phyloP scores from a whole-genome alignment of 2,329 filamentous ascomycete species.

The Chalara sp. region DNA sequence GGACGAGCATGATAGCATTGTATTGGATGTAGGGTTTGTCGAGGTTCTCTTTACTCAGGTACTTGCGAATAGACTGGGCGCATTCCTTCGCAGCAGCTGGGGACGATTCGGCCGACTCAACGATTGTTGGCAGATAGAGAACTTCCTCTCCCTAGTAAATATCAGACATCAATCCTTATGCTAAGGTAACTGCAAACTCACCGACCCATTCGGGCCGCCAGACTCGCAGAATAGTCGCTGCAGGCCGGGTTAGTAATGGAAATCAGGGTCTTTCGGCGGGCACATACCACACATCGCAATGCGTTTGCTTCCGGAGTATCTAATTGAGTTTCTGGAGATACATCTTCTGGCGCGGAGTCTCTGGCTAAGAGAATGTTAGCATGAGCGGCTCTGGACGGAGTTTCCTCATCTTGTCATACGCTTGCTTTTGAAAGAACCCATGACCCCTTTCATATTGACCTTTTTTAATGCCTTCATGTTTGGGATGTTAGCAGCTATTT shows the following conservation, averaged over 20 bases:
- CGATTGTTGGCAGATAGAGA: conserved; percentile 84
- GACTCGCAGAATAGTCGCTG: conserved; percentile 80
- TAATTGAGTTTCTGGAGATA: conserved; percentile 24
- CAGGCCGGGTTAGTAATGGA: not conserved
- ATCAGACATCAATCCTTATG: conserved; percentile 6
- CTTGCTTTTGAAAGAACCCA: conserved; percentile 26
- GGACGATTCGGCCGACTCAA: conserved; percentile 90
- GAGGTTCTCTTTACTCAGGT: conserved; percentile 66
- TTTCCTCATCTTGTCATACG: conserved; percentile 9
- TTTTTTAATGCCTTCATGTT: conserved; percentile 29
- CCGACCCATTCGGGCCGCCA: conserved; percentile 49
- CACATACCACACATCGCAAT: conserved; percentile 57
- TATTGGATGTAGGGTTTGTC: conserved; percentile 70
- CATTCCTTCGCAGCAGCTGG: conserved; percentile 78
- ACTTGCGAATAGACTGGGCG: conserved; percentile 74
- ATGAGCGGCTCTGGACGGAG: not conserved
- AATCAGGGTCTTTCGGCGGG: not conserved
- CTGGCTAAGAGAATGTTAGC: conserved; percentile 4
- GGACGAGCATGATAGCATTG: conserved; percentile 91
- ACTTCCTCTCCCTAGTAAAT: conserved; percentile 70
- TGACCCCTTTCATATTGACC: conserved; percentile 27
- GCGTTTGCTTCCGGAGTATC: conserved; percentile 64
- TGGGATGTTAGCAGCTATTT: too few species aligned
- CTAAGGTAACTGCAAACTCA: conserved; percentile 29
- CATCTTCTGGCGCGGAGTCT: conserved; percentile 11